phyloP scores from a whole-genome alignment of 2,329 filamentous ascomycete genomes.

The Aspergillus uvarum region DNA sequence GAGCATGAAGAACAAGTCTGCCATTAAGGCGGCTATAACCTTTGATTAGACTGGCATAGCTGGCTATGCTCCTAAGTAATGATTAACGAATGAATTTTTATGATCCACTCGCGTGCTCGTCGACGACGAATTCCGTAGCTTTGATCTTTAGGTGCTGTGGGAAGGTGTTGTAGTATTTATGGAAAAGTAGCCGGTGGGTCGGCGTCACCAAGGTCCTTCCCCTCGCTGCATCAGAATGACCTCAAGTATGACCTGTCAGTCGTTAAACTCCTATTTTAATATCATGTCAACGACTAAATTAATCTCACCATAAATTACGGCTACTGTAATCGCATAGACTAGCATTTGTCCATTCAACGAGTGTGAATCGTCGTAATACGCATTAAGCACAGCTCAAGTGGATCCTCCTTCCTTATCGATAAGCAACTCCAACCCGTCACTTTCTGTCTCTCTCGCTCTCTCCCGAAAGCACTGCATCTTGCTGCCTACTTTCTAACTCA shows the following conservation, averaged over 20 bases:
- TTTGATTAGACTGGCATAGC: conserved; percentile 54
- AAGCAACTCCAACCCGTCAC: background rate
- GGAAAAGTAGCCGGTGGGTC: background rate
- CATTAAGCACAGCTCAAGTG: background rate
- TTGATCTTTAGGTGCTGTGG: background rate
- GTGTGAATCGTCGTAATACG: too few relatives aligned
- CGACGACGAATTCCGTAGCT: background rate
- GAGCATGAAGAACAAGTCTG: conserved; percentile 69
- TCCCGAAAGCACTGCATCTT: background rate
- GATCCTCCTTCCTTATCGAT: background rate
- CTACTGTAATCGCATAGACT: too few relatives aligned
- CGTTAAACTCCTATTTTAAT: too few relatives aligned
- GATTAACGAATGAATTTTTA: conserved; percentile 8
- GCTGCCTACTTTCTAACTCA: conserved; percentile 1
- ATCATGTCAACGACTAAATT: too few relatives aligned
- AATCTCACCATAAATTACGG: too few relatives aligned
- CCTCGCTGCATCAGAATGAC: background rate
- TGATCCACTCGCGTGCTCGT: background rate
- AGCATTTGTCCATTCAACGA: too few relatives aligned
- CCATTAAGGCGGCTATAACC: conserved; percentile 72
- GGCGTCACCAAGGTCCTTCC: background rate
- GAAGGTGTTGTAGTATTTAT: background rate
- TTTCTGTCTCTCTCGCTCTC: background rate
- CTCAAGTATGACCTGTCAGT: background rate
- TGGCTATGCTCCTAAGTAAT: conserved; percentile 5